Conservation (phyloP, 73 alveolate genomes). For the Breviolum minutum region DNA sequence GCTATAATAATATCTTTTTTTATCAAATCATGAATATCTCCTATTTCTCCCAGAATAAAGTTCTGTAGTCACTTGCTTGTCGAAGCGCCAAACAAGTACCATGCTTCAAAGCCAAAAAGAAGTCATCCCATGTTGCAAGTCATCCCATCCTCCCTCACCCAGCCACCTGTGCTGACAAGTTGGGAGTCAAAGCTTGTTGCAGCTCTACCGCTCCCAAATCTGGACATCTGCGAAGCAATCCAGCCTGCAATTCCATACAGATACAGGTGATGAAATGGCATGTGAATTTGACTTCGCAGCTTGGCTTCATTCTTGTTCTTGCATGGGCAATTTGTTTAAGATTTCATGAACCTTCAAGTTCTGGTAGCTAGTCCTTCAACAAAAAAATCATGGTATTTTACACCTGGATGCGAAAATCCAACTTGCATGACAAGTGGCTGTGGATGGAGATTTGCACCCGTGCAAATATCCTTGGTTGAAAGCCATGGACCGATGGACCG, state of each 20-base stretch:
- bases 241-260: constrained; percentile 6
- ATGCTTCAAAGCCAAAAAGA: neutral
- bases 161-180: constrained; percentile 28
- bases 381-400: too few species aligned
- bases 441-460: constrained; percentile 54
- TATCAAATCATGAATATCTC: too few species aligned
- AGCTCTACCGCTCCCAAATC: constrained; percentile 12
- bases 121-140: neutral
- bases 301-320: too few species aligned
- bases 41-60: too few species aligned
- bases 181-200: constrained; percentile 40
- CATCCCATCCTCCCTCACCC: neutral
- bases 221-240: constrained; percentile 29
- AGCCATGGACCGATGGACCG: neutral
- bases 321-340: too few species aligned
- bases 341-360: too few species aligned
- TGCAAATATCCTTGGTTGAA: constrained; percentile 1
- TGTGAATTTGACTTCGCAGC: too few species aligned
- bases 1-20: too few species aligned
- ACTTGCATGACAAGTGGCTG: neutral
- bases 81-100: neutral
- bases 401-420: too few species aligned
- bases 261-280: neutral
- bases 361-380: too few species aligned
- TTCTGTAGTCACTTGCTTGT: too few species aligned